Evolutionary conservation across 805 yeast genomes (phyloP).

Genomic region (Aciculoconidium aculeatum): DNA sequence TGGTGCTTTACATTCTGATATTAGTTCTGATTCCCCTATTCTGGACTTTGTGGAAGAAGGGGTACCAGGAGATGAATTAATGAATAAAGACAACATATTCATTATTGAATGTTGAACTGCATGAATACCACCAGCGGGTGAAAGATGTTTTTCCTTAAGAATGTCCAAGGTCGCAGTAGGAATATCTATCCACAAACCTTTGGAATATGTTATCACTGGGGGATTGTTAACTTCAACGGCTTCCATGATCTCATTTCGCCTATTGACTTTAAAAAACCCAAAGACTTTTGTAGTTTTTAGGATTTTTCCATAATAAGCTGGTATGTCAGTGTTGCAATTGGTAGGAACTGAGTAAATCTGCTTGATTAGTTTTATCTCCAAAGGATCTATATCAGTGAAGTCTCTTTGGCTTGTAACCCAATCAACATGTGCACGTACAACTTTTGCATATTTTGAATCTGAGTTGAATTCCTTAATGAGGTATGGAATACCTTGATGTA

Average conservation of each 20-base stretch:
- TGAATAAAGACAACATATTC: constrained; percentile 67
- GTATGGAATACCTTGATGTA: constrained; percentile 91
- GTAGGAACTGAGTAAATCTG: constrained; percentile 42
- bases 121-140: constrained; percentile 88
- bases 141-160: constrained; percentile 52
- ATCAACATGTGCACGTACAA: constrained; percentile 83
- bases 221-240: constrained; percentile 91
- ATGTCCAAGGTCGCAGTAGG: constrained; percentile 59
- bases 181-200: constrained; percentile 91
- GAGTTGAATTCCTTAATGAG: constrained; percentile 78
- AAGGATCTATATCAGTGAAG: constrained; percentile 88
- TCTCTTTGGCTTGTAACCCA: constrained; percentile 93
- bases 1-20: constrained; percentile 96
- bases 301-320: constrained; percentile 72
- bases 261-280: constrained; percentile 87
- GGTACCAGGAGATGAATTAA: constrained; percentile 60
- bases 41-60: constrained; percentile 24
- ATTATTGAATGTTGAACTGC: constrained; percentile 91
- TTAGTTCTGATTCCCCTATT: constrained; percentile 51
- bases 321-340: constrained; percentile 33
- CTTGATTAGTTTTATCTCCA: constrained; percentile 58
- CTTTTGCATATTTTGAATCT: constrained; percentile 76
- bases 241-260: constrained; percentile 74
- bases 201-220: constrained; percentile 60
- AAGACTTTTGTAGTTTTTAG: constrained; percentile 72